Evolutionary conservation across 257 asterid genomes (phyloP).

Genomic region (Osmanthus fragrans): DNA sequence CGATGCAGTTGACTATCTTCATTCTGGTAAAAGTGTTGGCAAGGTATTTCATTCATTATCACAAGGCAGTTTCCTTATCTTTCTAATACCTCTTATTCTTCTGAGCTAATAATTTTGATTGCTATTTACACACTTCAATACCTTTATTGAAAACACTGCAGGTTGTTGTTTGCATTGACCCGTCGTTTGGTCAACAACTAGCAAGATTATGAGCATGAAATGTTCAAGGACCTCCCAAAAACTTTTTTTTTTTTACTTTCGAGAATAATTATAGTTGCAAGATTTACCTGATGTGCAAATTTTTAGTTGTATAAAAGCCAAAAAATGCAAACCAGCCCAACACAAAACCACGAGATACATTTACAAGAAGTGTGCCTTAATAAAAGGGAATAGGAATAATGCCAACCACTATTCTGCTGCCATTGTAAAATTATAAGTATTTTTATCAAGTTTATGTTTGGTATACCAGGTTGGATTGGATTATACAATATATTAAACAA

Average conservation of each 20-base stretch:
- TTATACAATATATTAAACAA: too few species aligned
- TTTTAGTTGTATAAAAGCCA: background rate
- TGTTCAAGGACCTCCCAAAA: background rate
- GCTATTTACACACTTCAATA: too few species aligned
- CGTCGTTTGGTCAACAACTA: conserved; percentile 44
- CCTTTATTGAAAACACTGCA: conserved; percentile 27
- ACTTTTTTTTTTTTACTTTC: background rate
- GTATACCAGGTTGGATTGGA: background rate
- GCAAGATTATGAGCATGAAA: conserved; percentile 52
- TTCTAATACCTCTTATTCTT: background rate
- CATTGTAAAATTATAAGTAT: background rate
- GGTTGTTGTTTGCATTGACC: conserved; percentile 92
- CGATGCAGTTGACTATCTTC: conserved; percentile 92
- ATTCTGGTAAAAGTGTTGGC: conserved; percentile 93
- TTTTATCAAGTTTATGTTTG: background rate
- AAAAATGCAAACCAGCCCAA: background rate
- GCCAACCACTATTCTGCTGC: background rate
- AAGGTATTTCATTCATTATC: conserved; percentile 51
- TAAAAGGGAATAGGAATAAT: background rate
- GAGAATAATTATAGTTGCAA: background rate
- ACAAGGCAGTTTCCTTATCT: background rate
- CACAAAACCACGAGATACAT: background rate
- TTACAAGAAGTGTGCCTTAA: background rate
- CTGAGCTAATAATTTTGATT: background rate
- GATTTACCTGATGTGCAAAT: background rate